Base-by-base conservation (phyloP, 202 grass and related monocot species). In the Carex arenaria region DNA sequence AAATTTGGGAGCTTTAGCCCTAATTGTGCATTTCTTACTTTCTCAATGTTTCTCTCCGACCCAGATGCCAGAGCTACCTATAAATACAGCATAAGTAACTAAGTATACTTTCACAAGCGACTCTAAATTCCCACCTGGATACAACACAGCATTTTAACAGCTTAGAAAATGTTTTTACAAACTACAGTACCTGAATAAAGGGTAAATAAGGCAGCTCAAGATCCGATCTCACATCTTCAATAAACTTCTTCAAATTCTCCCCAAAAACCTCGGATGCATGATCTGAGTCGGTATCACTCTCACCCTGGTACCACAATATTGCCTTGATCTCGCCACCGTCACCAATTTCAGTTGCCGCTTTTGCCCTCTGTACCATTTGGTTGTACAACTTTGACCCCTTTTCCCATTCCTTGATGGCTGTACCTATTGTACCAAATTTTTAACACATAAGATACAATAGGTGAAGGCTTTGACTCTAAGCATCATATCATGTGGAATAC, bases 31-130 rank as follows among this genome's bases (percentile, higher is more conserved):
- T 87, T 80, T 71, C 95, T 90, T 57, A 97, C 82, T 86, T 87
- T 86, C 23, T 97, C 89, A 59, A 92, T 81, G 86, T 90, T 90
- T 47, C 14, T 89, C 69, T 88, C 79, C 3, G 86, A 66, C 47
- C 95, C 95, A 54, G 89, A 97, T 82, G 95, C 90, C 60, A 97
- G 81, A 90, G 95, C 95, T 83, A 97, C 94, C 94, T 97, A 83
- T 55, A 90, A 40, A 76, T 28, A 74, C 15, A 82, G 43, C 80
- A 28, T 88, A 86, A 65, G n/a, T 71, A 69, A 61, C 5, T 86
- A 63, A 90, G 68, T 67, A 67, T 55, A 81, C 62, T 52, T 17
- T 23, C 57, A 61, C 18, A 51, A 43, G 13, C 31, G 64, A 23
- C 4, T 64, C n/a, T 23, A 36, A 10, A 47, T 60, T 64, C 7